These are phyloP conservation scores for Backusella liffmaniae DNA, from an alignment of 192 early-diverging fungal genomes.

Conservation along the genomic window DNA sequence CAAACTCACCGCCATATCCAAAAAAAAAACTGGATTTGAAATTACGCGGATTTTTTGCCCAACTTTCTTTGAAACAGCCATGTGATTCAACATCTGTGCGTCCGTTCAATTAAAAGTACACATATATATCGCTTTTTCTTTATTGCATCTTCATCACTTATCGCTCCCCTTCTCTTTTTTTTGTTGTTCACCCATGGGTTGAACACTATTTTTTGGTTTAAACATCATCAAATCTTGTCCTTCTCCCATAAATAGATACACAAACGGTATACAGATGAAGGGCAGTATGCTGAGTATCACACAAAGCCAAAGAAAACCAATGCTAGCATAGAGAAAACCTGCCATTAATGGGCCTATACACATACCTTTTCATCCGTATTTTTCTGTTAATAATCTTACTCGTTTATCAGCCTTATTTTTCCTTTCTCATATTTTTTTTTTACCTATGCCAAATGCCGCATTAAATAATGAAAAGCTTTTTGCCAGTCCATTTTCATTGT, in stretches of 20 bases:
- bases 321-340: conserved; percentile 23
- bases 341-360: conserved; percentile 26
- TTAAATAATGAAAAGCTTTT: conserved; percentile 44
- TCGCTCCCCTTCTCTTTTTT: background rate
- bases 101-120: background rate
- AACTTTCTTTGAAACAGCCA: background rate
- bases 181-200: background rate
- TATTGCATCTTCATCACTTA: background rate
- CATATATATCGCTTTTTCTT: background rate
- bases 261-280: conserved; percentile 20
- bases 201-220: background rate
- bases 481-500: conserved; percentile 39
- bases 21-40: no score
- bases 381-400: background rate
- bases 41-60: no score
- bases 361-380: conserved; percentile 2
- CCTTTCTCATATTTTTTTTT: background rate
- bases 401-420: background rate
- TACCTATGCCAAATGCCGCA: conserved; percentile 40
- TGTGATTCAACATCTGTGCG: background rate
- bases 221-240: background rate
- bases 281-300: conserved; percentile 10
- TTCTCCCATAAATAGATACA: conserved; percentile 18
- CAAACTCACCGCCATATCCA: no score
- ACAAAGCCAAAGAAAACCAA: conserved; percentile 37